Percentiles rank a stretch among this genome's conserved stretches.
Evolutionary conservation across 495 filamentous ascomycete species (phyloP).

Genomic region (Halenospora varia): DNA sequence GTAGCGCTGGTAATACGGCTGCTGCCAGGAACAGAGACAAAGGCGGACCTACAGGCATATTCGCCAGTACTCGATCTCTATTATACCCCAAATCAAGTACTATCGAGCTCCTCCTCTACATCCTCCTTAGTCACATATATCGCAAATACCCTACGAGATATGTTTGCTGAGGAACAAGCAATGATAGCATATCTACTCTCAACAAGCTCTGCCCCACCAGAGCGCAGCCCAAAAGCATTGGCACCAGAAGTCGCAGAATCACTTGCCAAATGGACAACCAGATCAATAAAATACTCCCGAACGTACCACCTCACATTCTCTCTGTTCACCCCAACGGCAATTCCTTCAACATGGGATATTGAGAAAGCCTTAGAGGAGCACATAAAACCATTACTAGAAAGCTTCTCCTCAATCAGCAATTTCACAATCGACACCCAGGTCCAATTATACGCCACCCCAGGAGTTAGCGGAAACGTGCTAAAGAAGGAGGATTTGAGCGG

Average conservation of each 20-base stretch:
- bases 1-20: conserved; percentile 67
- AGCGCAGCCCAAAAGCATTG: conserved; percentile 35
- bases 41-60: conserved; percentile 61
- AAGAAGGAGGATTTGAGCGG: conserved; percentile 84
- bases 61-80: conserved; percentile 71
- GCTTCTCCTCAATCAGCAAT: conserved; percentile 79
- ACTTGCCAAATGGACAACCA: conserved; percentile 56
- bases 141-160: conserved; percentile 70
- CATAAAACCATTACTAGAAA: conserved; percentile 73
- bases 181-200: conserved; percentile 81
- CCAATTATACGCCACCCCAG: conserved; percentile 83
- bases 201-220: conserved; percentile 46
- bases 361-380: conserved; percentile 77
- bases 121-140: conserved; percentile 77
- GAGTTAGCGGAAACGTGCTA: conserved; percentile 62
- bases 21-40: conserved; percentile 54
- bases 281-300: conserved; percentile 85
- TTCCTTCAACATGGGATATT: conserved; percentile 88
- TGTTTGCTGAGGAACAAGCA: conserved; percentile 87
- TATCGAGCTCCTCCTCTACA: conserved; percentile 61
- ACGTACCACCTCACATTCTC: conserved; percentile 97
- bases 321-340: conserved; percentile 73
- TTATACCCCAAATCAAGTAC: conserved; percentile 72
- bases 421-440: conserved; percentile 97
- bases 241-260: conserved; percentile 39